phyloP scores from a whole-genome alignment of 306 rosid genomes.

The Rosa lucieae region DNA sequence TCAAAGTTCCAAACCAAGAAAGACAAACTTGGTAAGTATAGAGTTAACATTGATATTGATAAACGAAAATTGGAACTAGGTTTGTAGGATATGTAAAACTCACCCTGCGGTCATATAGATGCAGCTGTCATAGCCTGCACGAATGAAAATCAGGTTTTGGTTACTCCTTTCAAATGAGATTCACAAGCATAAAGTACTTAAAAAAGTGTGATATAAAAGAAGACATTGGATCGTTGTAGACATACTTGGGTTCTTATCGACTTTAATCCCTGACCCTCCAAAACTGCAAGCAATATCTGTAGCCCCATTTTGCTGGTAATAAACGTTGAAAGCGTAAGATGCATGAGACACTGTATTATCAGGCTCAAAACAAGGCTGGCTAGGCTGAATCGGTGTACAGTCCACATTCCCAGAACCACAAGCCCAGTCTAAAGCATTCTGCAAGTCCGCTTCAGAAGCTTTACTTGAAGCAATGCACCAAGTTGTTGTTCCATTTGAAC shows the following conservation, averaged over 20 bases:
- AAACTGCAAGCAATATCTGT: constrained; percentile 93
- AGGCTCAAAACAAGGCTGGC: constrained; percentile 95
- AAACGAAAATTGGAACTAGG: not conserved
- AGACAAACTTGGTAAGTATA: constrained; percentile 21
- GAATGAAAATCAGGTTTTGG: constrained; percentile 21
- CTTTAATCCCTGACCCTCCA: constrained; percentile 80
- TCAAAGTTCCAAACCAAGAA: constrained; percentile 26
- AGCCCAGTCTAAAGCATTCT: constrained; percentile 95
- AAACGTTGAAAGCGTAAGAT: constrained; percentile 84
- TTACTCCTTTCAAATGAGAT: not conserved
- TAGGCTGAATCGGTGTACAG: constrained; percentile 89
- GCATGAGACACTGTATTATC: constrained; percentile 83
- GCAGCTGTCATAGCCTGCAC: constrained; percentile 88
- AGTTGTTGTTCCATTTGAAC: constrained; percentile 59
- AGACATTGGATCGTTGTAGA: constrained; percentile 15
- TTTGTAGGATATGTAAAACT: constrained; percentile 30
- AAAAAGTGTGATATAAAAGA: not conserved
- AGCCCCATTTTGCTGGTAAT: constrained; percentile 91
- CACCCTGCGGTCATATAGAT: constrained; percentile 75
- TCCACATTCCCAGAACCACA: constrained; percentile 97
- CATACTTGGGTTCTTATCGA: constrained; percentile 95
- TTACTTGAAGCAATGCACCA: constrained; percentile 97
- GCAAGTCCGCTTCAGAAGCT: constrained; percentile 80
- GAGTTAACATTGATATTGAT: not conserved
- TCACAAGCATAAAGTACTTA: not conserved